A percentile compares a stretch with the other conserved stretches of the same genome.
Evolutionary conservation across 2,329 filamentous ascomycete species (phyloP).

Genomic region (Fusarium decemcellulare): DNA sequence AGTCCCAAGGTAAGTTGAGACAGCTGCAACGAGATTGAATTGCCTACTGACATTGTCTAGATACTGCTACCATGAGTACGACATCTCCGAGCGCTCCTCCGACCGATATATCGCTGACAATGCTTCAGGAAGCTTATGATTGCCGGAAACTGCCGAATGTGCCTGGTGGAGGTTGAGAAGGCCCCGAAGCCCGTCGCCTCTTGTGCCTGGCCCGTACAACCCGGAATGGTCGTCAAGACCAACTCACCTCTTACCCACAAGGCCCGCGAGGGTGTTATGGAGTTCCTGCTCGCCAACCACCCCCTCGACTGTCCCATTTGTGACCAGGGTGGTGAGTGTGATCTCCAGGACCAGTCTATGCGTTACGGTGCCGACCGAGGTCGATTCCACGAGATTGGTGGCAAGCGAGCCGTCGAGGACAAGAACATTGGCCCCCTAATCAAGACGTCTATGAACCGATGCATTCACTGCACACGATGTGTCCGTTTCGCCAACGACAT

Average conservation of each 20-base stretch:
- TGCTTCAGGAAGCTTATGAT: slow-evolving; percentile 90
- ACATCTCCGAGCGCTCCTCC: slow-evolving; percentile 48
- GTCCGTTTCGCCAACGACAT: slow-evolving; percentile 98
- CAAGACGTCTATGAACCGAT: slow-evolving; percentile 99
- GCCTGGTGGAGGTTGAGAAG: slow-evolving; percentile 96
- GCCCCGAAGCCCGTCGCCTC: slow-evolving; percentile 98
- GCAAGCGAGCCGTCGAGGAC: slow-evolving; percentile 98
- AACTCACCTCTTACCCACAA: slow-evolving; percentile 97
- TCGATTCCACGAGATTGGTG: slow-evolving; percentile 94
- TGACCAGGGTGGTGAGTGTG: slow-evolving; percentile 98
- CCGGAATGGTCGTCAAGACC: slow-evolving; percentile 99
- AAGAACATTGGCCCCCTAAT: slow-evolving; percentile 99
- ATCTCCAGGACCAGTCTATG: slow-evolving; percentile 99
- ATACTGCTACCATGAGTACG: slow-evolving; percentile 99
- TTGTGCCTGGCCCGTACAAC: slow-evolving; percentile 98
- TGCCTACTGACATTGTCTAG: slow-evolving; percentile 62
- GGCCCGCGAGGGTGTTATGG: slow-evolving; percentile 98
- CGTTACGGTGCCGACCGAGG: slow-evolving; percentile 96
- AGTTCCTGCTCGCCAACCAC: slow-evolving; percentile 97
- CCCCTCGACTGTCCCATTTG: slow-evolving; percentile 97
- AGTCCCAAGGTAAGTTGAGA: slow-evolving; percentile 79
- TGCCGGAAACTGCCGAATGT: slow-evolving; percentile 99
- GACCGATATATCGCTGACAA: slow-evolving; percentile 58
- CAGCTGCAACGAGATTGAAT: slow-evolving; percentile 32
- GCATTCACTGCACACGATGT: slow-evolving; percentile 98